A percentile compares a stretch with the other conserved stretches of the same genome.
phyloP scores from a whole-genome alignment of 257 asterid species.

The Solanum pinnatisectum region DNA sequence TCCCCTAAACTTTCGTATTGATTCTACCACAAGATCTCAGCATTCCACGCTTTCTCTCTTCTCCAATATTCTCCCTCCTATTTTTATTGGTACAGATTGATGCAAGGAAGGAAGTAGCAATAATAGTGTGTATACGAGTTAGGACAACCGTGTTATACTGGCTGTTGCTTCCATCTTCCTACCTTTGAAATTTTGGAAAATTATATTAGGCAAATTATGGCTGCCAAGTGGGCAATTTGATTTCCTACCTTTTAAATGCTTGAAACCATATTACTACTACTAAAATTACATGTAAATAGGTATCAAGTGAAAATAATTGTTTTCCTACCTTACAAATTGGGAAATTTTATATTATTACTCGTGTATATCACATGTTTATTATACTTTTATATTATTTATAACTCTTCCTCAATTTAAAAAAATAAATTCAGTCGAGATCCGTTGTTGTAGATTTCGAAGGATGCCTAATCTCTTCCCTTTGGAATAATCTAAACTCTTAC shows the following conservation, averaged over 20 bases:
- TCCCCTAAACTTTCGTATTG: constrained; percentile 22
- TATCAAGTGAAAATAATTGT: background rate
- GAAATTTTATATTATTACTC: no score
- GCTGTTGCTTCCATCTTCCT: background rate
- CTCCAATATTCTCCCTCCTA: constrained; percentile 3
- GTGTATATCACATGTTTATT: no score
- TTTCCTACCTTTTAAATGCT: background rate
- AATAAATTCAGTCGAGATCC: no score
- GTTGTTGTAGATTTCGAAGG: no score
- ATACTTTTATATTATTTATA: no score
- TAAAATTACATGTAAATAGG: background rate
- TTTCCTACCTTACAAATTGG: background rate
- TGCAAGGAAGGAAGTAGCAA: background rate
- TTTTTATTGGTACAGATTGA: background rate
- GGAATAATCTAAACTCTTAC: no score
- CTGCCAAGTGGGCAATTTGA: background rate
- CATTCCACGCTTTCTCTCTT: constrained; percentile 8
- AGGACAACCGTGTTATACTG: background rate
- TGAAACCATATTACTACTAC: background rate
- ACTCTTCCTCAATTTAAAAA: no score
- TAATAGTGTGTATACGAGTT: background rate
- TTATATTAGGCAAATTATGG: background rate
- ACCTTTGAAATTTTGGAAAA: background rate
- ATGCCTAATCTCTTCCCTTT: no score
- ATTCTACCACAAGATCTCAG: constrained; percentile 34